Percentiles rank a stretch among this genome's conserved stretches.
Conservation (phyloP, 2,329 filamentous ascomycete species). For the Ceratocystis harringtonii region DNA sequence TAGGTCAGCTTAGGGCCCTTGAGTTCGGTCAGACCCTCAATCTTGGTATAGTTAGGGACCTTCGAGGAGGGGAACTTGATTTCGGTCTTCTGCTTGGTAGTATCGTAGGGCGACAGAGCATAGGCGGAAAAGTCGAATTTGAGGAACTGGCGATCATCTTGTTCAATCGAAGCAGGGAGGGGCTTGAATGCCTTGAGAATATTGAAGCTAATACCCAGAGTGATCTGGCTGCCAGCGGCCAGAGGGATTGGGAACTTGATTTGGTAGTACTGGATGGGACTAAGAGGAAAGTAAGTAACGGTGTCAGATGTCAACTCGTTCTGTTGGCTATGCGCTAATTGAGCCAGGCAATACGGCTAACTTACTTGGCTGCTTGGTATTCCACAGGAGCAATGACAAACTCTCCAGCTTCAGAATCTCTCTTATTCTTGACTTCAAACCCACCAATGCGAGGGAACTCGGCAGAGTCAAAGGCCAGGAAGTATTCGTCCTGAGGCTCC, state of each 20-base stretch:
- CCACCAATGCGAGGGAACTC: constrained; percentile 66
- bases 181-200: constrained; percentile 64
- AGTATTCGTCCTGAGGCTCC: constrained; percentile 77
- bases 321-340: neutral
- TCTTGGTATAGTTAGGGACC: constrained; percentile 71
- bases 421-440: constrained; percentile 86
- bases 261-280: constrained; percentile 67
- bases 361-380: constrained; percentile 43
- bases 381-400: constrained; percentile 59
- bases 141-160: constrained; percentile 76
- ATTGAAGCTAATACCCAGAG: constrained; percentile 74
- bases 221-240: constrained; percentile 61
- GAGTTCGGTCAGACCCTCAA: constrained; percentile 59
- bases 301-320: constrained; percentile 17
- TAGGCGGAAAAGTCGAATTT: constrained; percentile 77
- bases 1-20: constrained; percentile 79
- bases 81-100: constrained; percentile 91
- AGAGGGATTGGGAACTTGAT: constrained; percentile 66
- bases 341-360: constrained; percentile 14
- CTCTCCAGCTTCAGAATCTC: constrained; percentile 43
- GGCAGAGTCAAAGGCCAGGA: constrained; percentile 65
- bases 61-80: constrained; percentile 69
- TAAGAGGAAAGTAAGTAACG: constrained; percentile 24
- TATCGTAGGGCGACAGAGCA: constrained; percentile 66
- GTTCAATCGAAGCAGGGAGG: constrained; percentile 67